Conservation (phyloP, 2,329 filamentous ascomycete species). For the Clonostachys sp. region DNA sequence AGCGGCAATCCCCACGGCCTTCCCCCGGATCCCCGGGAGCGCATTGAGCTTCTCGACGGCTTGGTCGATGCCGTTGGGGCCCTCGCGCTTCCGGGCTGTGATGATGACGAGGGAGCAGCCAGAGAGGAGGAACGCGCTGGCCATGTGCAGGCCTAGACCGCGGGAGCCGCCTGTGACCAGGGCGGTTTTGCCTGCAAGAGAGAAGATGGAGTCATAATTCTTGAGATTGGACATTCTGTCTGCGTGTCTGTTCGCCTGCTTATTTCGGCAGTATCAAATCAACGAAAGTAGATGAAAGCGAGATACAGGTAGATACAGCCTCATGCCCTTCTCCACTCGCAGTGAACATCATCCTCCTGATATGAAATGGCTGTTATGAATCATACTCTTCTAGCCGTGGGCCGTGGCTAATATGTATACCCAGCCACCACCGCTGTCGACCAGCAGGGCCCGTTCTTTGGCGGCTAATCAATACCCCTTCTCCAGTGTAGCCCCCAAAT, state of each 20-base stretch:
- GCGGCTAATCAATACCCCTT: too few relatives aligned
- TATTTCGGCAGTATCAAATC: too few relatives aligned
- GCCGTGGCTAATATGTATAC: too few relatives aligned
- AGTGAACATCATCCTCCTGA: too few relatives aligned
- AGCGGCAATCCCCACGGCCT: constrained; percentile 60
- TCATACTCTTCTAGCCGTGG: too few relatives aligned
- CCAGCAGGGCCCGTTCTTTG: too few relatives aligned
- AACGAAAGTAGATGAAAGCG: too few relatives aligned
- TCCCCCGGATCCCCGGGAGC: constrained; percentile 50
- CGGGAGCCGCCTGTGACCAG: constrained; percentile 43
- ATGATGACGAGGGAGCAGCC: constrained; percentile 68
- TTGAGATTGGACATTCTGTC: constrained; percentile 17
- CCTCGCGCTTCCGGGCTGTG: constrained; percentile 64
- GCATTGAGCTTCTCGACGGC: constrained; percentile 63
- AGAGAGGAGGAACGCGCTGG: constrained; percentile 64
- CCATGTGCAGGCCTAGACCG: constrained; percentile 56
- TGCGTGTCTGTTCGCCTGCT: not conserved
- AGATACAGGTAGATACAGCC: too few relatives aligned
- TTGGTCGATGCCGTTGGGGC: constrained; percentile 48
- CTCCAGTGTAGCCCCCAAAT: too few relatives aligned
- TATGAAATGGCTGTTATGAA: too few relatives aligned
- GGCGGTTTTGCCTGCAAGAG: constrained; percentile 32
- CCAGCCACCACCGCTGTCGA: too few relatives aligned
- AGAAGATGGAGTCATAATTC: constrained; percentile 18
- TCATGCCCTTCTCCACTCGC: too few relatives aligned